phyloP scores from a whole-genome alignment of 805 yeast genomes.

The fission yeast (Schizosaccharomyces pombe) region DNA sequence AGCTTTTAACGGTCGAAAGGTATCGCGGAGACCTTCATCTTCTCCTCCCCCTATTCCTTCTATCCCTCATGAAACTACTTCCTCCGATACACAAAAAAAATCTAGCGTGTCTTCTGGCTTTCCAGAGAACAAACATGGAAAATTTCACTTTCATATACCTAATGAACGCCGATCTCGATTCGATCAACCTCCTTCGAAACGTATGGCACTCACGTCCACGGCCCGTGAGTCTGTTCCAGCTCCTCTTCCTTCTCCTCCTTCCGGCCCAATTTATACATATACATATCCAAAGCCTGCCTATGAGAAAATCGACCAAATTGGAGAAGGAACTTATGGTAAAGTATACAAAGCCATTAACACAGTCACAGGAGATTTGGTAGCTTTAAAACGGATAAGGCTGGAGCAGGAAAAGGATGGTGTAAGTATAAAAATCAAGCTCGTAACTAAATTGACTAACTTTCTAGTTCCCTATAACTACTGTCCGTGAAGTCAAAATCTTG shows the following conservation, averaged over 20 bases:
- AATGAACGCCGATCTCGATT: background rate
- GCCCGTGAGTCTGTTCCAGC: background rate
- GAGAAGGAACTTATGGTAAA: conserved; percentile 97
- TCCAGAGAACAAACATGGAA: background rate
- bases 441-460: background rate
- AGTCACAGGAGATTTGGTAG: conserved; percentile 50
- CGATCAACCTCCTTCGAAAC: background rate
- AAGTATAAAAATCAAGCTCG: too few species aligned
- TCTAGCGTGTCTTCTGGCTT: background rate
- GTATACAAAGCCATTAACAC: conserved; percentile 69
- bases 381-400: conserved; percentile 60
- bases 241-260: background rate
- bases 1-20: too few species aligned
- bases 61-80: background rate
- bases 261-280: background rate
- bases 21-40: too few species aligned
- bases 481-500: conserved; percentile 66
- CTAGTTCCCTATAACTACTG: conserved; percentile 71
- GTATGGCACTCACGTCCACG: background rate
- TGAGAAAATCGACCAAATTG: conserved; percentile 65
- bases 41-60: background rate
- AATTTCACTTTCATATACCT: background rate
- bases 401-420: conserved; percentile 72
- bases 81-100: background rate
- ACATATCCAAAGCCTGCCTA: conserved; percentile 20